Percentiles rank a stretch among this genome's conserved stretches.
Evolutionary conservation across 2,329 filamentous ascomycete genomes (phyloP).

Genomic region (Stagonosporopsis rhizophila): DNA sequence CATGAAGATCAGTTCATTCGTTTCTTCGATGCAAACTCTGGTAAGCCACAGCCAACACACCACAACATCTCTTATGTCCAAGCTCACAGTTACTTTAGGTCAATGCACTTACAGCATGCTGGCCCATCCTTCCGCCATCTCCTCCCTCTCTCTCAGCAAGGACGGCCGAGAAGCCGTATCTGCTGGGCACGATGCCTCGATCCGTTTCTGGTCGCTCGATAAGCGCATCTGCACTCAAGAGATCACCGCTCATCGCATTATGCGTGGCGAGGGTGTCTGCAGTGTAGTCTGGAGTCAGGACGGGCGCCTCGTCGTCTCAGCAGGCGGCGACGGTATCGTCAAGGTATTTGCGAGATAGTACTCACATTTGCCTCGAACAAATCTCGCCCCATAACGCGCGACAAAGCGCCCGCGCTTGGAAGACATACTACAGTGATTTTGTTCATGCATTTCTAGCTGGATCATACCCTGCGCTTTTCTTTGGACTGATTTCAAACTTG

Average conservation of each 20-base stretch:
- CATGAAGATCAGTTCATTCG: conserved; percentile 96
- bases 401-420: neutral
- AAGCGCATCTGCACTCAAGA: conserved; percentile 96
- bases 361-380: conserved; percentile 7
- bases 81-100: conserved; percentile 60
- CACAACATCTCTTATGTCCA: neutral
- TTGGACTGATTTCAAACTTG: conserved; percentile 2
- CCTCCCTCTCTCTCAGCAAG: conserved; percentile 87
- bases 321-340: conserved; percentile 92
- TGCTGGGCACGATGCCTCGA: conserved; percentile 91
- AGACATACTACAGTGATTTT: conserved; percentile 6
- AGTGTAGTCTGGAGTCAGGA: conserved; percentile 95
- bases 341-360: conserved; percentile 74
- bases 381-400: neutral
- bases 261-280: conserved; percentile 96
- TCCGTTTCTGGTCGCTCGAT: conserved; percentile 97
- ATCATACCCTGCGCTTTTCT: conserved; percentile 19
- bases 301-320: conserved; percentile 91
- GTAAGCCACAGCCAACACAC: conserved; percentile 68
- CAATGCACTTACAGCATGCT: conserved; percentile 99
- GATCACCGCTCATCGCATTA: conserved; percentile 88
- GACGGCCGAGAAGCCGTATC: conserved; percentile 95
- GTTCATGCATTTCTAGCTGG: conserved; percentile 20
- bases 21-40: conserved; percentile 98
- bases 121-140: conserved; percentile 92